These are phyloP conservation scores for Fagopyrum esculentum DNA, from an alignment of 148 eudicot species.

Conservation along the genomic window DNA sequence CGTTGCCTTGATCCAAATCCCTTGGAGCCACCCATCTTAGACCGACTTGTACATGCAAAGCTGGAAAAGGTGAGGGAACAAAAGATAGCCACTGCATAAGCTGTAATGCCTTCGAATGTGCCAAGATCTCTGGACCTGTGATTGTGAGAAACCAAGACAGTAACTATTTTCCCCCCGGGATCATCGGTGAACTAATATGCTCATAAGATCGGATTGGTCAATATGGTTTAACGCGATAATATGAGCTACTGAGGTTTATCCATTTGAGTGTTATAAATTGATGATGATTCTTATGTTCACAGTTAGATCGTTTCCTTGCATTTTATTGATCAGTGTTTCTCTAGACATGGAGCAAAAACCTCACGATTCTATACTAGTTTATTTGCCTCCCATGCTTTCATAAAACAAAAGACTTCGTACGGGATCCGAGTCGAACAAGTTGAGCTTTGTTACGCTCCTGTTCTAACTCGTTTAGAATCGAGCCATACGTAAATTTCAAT, in stretches of 20 bases:
- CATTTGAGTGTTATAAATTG: background rate
- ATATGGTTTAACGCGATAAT: background rate
- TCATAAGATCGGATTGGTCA: background rate
- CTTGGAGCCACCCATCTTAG: conserved; percentile 77
- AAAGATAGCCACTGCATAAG: conserved; percentile 19
- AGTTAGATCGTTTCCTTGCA: background rate
- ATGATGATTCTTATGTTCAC: background rate
- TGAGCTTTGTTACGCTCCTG: too few relatives aligned
- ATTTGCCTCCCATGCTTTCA: too few relatives aligned
- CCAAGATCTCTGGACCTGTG: background rate
- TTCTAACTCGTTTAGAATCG: too few relatives aligned
- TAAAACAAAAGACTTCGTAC: too few relatives aligned
- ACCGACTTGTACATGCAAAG: conserved; percentile 84
- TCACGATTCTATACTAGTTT: too few relatives aligned
- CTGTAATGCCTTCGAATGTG: background rate
- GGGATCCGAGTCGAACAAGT: too few relatives aligned
- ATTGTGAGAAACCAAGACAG: background rate
- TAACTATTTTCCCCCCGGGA: background rate
- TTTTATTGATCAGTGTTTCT: too few relatives aligned
- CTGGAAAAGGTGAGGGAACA: conserved; percentile 56
- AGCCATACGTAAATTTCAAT: too few relatives aligned
- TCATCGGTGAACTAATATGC: background rate
- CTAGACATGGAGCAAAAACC: too few relatives aligned
- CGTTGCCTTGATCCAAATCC: conserved; percentile 89
- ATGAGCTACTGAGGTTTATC: background rate